phyloP scores from a whole-genome alignment of 2,329 filamentous ascomycete species.

The Tolypocladium album region DNA sequence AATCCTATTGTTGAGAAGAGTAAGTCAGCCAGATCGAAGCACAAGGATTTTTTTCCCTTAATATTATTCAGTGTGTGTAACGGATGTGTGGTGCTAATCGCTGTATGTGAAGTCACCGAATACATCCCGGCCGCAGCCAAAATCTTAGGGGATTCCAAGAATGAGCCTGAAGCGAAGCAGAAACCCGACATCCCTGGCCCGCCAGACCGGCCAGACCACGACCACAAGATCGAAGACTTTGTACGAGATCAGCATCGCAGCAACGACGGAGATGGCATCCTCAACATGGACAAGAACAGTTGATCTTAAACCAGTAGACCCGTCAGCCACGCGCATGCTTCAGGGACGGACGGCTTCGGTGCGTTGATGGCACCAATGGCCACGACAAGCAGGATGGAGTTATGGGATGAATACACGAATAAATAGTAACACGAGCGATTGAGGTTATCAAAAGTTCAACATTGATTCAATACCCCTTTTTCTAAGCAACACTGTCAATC shows the following conservation, averaged over 20 bases:
- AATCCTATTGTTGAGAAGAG: constrained; percentile 33
- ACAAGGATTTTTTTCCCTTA: not conserved
- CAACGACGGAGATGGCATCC: constrained; percentile 12
- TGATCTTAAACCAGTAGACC: not conserved
- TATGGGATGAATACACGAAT: not conserved
- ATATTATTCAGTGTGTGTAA: not conserved
- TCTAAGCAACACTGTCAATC: not conserved
- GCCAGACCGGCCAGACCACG: constrained; percentile 33
- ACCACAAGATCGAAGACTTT: constrained; percentile 40
- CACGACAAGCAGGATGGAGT: not conserved
- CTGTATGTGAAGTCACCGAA: constrained; percentile 23
- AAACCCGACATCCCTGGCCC: constrained; percentile 18
- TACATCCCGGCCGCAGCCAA: constrained; percentile 32
- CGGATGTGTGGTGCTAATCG: not conserved
- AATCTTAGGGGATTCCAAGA: constrained; percentile 25
- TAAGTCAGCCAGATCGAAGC: constrained; percentile 8
- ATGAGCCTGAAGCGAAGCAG: constrained; percentile 10
- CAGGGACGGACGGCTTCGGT: not conserved
- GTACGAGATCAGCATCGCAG: constrained; percentile 41
- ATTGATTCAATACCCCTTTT: not conserved
- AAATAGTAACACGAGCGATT: not conserved
- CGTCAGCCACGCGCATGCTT: not conserved
- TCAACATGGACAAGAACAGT: not conserved
- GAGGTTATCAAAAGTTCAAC: not conserved
- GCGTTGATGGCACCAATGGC: not conserved